Evolutionary conservation across 2,329 filamentous ascomycete species (phyloP).

Genomic region (Cladobotryum mycophilum): DNA sequence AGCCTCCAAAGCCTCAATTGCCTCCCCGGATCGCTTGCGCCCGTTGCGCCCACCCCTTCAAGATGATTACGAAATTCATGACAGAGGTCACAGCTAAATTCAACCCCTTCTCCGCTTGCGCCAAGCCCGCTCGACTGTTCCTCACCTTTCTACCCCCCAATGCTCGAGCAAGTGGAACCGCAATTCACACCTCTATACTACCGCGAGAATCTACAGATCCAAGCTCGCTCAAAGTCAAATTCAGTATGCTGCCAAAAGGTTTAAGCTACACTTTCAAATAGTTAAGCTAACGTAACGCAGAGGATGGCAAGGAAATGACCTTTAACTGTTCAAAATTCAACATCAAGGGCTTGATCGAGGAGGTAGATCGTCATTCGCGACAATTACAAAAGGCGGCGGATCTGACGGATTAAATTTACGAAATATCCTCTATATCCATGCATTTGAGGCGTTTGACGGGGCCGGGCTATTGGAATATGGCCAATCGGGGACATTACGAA

Average conservation of each 20-base stretch:
- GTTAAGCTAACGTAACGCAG: constrained; percentile 40
- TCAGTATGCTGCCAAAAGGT: constrained; percentile 55
- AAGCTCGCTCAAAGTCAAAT: constrained; percentile 69
- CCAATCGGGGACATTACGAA: constrained; percentile 1
- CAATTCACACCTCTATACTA: constrained; percentile 71
- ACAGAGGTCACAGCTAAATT: constrained; percentile 81
- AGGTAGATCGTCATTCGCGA: constrained; percentile 85
- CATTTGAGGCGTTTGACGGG: constrained; percentile 29
- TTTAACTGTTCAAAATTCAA: constrained; percentile 75
- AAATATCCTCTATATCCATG: constrained; percentile 16
- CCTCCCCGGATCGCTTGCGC: background rate
- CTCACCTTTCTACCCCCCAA: constrained; percentile 77
- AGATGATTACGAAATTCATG: constrained; percentile 81
- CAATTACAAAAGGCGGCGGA: constrained; percentile 76
- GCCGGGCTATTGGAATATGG: constrained; percentile 13
- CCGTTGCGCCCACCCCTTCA: constrained; percentile 19
- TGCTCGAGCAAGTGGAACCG: constrained; percentile 66
- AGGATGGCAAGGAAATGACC: constrained; percentile 87
- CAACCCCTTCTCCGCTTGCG: constrained; percentile 79
- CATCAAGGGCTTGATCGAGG: constrained; percentile 80
- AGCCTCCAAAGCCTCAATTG: background rate
- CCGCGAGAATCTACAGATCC: constrained; percentile 62
- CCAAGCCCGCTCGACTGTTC: constrained; percentile 81
- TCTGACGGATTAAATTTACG: constrained; percentile 44
- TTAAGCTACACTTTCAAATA: background rate